These are phyloP conservation scores for Trichoderma sp. DNA, from an alignment of 2,329 filamentous ascomycete species.

Conservation along the genomic window DNA sequence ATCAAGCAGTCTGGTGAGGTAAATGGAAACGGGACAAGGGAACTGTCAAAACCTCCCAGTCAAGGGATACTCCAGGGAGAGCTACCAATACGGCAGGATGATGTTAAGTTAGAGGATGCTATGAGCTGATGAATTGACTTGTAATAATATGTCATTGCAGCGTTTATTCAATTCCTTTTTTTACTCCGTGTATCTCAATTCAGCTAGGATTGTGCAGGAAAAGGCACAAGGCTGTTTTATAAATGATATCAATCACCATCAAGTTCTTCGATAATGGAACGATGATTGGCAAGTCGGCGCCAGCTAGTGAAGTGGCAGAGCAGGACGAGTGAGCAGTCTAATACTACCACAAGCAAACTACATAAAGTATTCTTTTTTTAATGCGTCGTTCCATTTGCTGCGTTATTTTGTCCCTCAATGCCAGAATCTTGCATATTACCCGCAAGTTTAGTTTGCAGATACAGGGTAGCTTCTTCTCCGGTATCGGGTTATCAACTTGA, in stretches of 20 bases:
- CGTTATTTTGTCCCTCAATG: not conserved
- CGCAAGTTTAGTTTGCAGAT: not conserved
- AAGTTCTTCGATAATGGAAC: not conserved
- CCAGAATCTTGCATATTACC: not conserved
- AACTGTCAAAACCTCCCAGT: constrained; percentile 35
- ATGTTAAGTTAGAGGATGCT: constrained; percentile 38
- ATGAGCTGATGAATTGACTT: constrained; percentile 4
- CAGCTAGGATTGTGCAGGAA: not conserved
- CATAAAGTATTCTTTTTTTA: too few relatives aligned
- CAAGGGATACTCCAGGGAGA: constrained; percentile 58
- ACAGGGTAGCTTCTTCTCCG: not conserved
- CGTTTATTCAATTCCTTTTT: not conserved
- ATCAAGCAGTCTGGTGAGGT: constrained; percentile 20
- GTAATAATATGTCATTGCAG: too few relatives aligned
- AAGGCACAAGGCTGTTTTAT: not conserved
- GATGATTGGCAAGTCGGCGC: not conserved
- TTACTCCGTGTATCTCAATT: not conserved
- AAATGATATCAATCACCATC: not conserved
- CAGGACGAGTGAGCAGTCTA: accelerated
- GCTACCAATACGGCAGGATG: constrained; percentile 39
- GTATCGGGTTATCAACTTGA: not conserved
- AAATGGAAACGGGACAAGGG: constrained; percentile 22
- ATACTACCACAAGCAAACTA: too few relatives aligned
- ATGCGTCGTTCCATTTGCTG: too few relatives aligned
- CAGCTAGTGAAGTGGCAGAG: not conserved